Evolutionary conservation across 306 rosid genomes (phyloP), one percentile per base, ranked within the genome.

Genomic region (Calophaca sinica): DNA sequence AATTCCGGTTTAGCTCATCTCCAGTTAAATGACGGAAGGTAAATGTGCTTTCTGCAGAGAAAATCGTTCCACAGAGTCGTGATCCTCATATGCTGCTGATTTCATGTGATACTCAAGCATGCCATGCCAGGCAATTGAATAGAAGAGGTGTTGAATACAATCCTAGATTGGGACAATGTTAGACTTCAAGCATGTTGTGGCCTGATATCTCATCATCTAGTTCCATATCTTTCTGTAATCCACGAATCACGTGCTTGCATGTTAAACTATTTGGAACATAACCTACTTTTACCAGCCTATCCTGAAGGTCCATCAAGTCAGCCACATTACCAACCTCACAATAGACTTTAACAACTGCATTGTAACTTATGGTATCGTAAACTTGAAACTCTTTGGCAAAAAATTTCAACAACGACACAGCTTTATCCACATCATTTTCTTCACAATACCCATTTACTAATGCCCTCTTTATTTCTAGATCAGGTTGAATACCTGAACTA

Each of bases 361-460:
- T 94, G 87, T 85, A 89, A 89, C 97, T 91, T 67, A 82, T 88
- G 9, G 82, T 81, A 77, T 94, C 93, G 9, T 82, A 89, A 73
- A 89, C 68, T 84, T 75, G 89, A 79, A 87, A 86, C 52, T 80
- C 87, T 50, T 33, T 66, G 29, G 96, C 97, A 63, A 87, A 87
- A 29, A 85, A 83, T 51, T 80, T 76, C 80, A 94, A 70, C 14
- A 87, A 11, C 13, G 88, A 82, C 81, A 87, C 96, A 35, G 97
- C 96, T 86, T 83, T 88, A 31, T 72, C 80, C 35, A 78, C 74
- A 36, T 82, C 73, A 12, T 73, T 81, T 81, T 91, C 90, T 65
- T 72, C 74, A 87, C 98, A 91, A 74, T 80, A 86, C 9, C 94
- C 93, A 38, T 76, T 81, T 53, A 88, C 60, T 62, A 94, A 70